Percentiles rank a stretch among this genome's conserved stretches.
Evolutionary conservation across 148 eudicot species (phyloP).

Genomic region (Fagopyrum tataricum): DNA sequence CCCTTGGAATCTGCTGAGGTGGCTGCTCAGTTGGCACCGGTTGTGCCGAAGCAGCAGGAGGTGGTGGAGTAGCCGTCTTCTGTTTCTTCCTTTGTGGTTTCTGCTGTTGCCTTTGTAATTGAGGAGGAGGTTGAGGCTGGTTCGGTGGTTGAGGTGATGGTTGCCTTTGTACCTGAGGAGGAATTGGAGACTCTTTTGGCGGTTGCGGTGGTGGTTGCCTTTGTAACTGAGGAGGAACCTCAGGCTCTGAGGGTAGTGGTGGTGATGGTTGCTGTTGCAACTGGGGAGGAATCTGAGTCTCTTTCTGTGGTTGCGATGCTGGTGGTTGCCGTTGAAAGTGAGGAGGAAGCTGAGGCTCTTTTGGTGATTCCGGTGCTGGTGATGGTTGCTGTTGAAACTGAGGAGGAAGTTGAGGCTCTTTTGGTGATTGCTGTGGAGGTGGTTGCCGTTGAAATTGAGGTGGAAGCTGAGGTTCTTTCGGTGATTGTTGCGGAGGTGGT

Average conservation of each 20-base stretch:
- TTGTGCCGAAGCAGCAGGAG: constrained; percentile 16
- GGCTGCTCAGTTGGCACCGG: not conserved
- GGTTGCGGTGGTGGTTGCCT: too few species aligned
- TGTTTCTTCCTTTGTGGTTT: too few species aligned
- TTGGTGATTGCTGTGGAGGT: not conserved
- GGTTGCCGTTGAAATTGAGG: not conserved
- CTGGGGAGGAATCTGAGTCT: not conserved
- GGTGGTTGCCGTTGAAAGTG: constrained; percentile 17
- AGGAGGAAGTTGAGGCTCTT: not conserved
- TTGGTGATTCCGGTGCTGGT: constrained; percentile 17
- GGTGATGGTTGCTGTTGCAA: not conserved
- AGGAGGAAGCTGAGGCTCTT: constrained; percentile 22
- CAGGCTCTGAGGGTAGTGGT: not conserved
- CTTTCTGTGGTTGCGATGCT: constrained; percentile 24
- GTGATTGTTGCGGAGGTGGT: too few species aligned
- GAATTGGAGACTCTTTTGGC: too few species aligned
- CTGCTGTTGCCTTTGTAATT: too few species aligned
- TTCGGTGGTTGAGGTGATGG: too few species aligned
- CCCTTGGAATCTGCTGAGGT: not conserved
- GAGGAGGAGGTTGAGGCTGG: too few species aligned
- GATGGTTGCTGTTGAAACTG: not conserved
- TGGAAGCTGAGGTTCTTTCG: too few species aligned
- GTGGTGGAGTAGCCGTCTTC: constrained; percentile 1
- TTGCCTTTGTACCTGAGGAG: too few species aligned
- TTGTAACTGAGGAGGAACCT: too few species aligned